These are phyloP conservation scores for Friedmanniomyces simplex DNA, from an alignment of 495 filamentous ascomycete species.

Conservation along the genomic window DNA sequence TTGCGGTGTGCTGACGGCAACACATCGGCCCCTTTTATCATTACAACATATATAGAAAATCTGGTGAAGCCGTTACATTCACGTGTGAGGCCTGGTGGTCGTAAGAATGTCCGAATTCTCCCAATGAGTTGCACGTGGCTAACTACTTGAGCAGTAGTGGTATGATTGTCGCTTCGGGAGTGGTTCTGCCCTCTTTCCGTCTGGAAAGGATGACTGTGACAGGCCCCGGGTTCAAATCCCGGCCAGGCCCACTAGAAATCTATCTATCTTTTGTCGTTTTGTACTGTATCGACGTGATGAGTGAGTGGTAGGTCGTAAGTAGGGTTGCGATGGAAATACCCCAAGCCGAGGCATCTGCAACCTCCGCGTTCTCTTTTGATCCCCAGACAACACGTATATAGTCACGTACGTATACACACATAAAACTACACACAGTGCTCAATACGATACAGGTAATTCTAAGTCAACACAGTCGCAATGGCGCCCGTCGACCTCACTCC, in stretches of 20 bases:
- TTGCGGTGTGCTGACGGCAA: too few species aligned
- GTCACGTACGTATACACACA: too few species aligned
- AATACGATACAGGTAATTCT: neutral
- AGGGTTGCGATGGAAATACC: too few species aligned
- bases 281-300: neutral
- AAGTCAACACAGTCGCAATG: neutral
- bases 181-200: neutral
- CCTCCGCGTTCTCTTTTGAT: too few species aligned
- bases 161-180: constrained; percentile 11
- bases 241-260: constrained; percentile 7
- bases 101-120: neutral
- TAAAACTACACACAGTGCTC: neutral
- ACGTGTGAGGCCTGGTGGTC: neutral
- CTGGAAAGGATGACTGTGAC: neutral
- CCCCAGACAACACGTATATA: too few species aligned
- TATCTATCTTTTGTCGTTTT: neutral
- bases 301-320: too few species aligned
- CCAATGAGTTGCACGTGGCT: neutral
- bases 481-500: neutral
- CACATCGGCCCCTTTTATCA: too few species aligned
- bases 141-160: constrained; percentile 1
- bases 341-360: neutral
- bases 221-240: constrained; percentile 8
- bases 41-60: too few species aligned
- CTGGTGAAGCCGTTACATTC: too few species aligned